A percentile compares a stretch with the other conserved stretches of the same genome.
These are phyloP conservation scores for Rhodomyrtus tomentosa DNA, from an alignment of 345 rosid species.

Conservation along the genomic window DNA sequence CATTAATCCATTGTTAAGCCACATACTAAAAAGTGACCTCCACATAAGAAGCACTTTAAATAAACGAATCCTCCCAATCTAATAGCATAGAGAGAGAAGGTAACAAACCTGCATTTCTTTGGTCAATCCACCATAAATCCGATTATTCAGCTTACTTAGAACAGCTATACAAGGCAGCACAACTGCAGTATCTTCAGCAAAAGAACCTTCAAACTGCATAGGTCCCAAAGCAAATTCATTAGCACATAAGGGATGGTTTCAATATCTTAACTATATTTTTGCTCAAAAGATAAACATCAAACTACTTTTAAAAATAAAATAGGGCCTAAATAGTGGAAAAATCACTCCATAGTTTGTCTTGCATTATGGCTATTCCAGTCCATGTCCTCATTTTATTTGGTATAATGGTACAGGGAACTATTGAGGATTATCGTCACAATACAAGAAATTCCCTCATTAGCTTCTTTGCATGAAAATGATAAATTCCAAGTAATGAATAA, in stretches of 20 bases:
- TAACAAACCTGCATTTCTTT: conserved; percentile 59
- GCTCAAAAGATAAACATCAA: not conserved
- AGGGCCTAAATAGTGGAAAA: not conserved
- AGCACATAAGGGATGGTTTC: not conserved
- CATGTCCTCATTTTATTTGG: not conserved
- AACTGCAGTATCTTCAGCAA: conserved; percentile 43
- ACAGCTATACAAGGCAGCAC: conserved; percentile 52
- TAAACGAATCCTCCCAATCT: not conserved
- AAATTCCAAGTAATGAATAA: not conserved
- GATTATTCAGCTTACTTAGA: conserved; percentile 47
- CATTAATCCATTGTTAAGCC: not conserved
- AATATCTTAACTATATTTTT: not conserved
- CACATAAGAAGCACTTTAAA: not conserved
- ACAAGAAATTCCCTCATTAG: not conserved
- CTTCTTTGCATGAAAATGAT: not conserved
- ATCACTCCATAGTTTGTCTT: not conserved
- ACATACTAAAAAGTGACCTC: not conserved
- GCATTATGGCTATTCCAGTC: not conserved
- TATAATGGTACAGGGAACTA: not conserved
- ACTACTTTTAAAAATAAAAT: not conserved
- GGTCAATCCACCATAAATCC: conserved; percentile 31
- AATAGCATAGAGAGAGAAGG: not conserved
- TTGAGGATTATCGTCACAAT: not conserved
- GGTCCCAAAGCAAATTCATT: conserved; percentile 5
- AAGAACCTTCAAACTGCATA: conserved; percentile 47